Evolutionary conservation across 2,329 filamentous ascomycete genomes (phyloP), one percentile per base, ranked within the genome.

Genomic region (Lecanicillium sp.): DNA sequence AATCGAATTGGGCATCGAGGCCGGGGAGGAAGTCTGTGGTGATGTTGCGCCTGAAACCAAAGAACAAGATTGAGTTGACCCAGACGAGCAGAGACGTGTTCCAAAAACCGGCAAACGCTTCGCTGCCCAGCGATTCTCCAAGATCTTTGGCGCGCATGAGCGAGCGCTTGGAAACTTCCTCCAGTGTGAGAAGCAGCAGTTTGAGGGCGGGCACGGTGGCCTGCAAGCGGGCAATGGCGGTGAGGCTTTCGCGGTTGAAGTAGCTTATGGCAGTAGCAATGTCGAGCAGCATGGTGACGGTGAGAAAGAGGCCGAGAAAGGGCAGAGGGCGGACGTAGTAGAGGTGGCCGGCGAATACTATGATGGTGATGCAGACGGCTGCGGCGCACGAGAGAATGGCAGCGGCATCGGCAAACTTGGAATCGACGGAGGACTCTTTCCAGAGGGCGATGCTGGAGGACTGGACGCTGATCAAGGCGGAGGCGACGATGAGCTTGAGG

Each of bases 281-380:
- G 20, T 69, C 66, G 26, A 67, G 59, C 9, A 67, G 38, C 3
- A 61, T 52, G 0, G 62, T 62, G 7, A 58, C 43, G 33, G 65
- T 50, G 4, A 69, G 56, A 32, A 62, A 69, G 4, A 46, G 15
- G 30, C 52, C 56, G n/a, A 68, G 52, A 1, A 69, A 39, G 0
- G 57, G 50, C 0, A 65, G 66, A 1, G 67, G 65, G 14, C 58
- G 56, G 2, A 54, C 48, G 6, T 62, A 60, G 5, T 57, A 59
- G 10, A 33, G 49, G 38, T 69, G 67, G 48, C 69, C 65, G 0
- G 48, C 12, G 26, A 60, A 67, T 0, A 63, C 65, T 3, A 68
- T 35, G 0, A 55, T 36, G 1, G 44, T 51, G 19, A 67, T 52
- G 6, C 48, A 54, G 6, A 63, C 8, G 0, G 59, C 56, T 20